A percentile compares a stretch with the other conserved stretches of the same genome.
Evolutionary conservation across 164 flowering plant species (phyloP).

Genomic region (Buxus sempervirens): DNA sequence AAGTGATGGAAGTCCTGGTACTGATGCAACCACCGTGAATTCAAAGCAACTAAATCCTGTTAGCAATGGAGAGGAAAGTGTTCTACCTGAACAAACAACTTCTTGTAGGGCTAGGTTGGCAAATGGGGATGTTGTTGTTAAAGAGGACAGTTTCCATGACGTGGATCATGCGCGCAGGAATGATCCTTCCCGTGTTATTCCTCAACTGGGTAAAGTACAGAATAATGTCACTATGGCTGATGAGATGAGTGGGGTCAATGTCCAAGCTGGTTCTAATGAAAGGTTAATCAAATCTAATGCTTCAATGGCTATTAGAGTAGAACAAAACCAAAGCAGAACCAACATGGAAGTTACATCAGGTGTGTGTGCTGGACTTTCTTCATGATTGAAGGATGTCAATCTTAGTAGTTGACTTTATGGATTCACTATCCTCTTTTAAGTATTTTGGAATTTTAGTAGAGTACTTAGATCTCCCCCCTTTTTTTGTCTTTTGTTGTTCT

Average conservation of each 20-base stretch:
- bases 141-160: conserved; percentile 40
- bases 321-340: conserved; percentile 41
- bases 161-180: conserved; percentile 32
- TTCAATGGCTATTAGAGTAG: conserved; percentile 33
- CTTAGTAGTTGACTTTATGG: not conserved
- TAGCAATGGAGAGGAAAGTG: conserved; percentile 45
- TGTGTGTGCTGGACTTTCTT: conserved; percentile 25
- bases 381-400: not conserved
- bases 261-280: conserved; percentile 40
- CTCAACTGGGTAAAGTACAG: conserved; percentile 37
- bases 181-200: conserved; percentile 28
- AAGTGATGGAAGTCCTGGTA: conserved; percentile 53
- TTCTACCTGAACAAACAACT: conserved; percentile 42
- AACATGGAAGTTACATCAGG: conserved; percentile 49
- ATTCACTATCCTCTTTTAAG: not conserved
- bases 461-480: conserved; percentile 10
- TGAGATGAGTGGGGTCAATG: conserved; percentile 34
- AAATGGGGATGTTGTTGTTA: conserved; percentile 41
- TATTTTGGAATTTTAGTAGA: not conserved
- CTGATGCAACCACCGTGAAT: conserved; percentile 26
- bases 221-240: conserved; percentile 29
- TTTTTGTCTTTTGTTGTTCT: conserved; percentile 1
- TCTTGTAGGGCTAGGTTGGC: conserved; percentile 36
- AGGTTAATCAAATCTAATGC: conserved; percentile 32
- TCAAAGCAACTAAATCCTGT: conserved; percentile 38